These are phyloP conservation scores for Claviceps fusiformis DNA, from an alignment of 2,329 filamentous ascomycete genomes.

Conservation along the genomic window DNA sequence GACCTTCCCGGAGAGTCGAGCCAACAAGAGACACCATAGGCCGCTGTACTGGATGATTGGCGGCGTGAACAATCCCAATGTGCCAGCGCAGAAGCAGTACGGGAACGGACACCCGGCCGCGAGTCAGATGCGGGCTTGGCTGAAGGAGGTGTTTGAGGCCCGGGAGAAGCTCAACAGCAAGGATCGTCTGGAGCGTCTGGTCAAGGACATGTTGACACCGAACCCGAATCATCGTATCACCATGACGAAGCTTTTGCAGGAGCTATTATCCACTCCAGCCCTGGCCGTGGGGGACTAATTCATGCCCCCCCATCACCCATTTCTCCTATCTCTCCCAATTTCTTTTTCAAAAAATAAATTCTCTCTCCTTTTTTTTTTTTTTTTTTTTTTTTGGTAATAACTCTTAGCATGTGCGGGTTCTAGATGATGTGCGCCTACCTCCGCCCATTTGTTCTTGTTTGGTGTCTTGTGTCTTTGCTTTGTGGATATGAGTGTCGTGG, in stretches of 20 bases:
- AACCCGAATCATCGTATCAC: slow-evolving; percentile 38
- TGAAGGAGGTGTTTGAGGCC: slow-evolving; percentile 37
- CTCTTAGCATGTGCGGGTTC: background rate
- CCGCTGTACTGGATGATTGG: slow-evolving; percentile 46
- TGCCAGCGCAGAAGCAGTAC: slow-evolving; percentile 17
- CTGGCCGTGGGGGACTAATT: background rate
- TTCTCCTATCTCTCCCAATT: background rate
- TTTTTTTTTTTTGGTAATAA: background rate
- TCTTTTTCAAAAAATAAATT: background rate
- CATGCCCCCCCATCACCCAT: background rate
- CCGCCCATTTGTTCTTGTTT: too few relatives aligned
- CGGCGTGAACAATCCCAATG: slow-evolving; percentile 32
- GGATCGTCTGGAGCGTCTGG: slow-evolving; percentile 37
- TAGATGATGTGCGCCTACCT: too few relatives aligned
- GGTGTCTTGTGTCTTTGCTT: too few relatives aligned
- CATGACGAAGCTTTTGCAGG: slow-evolving; percentile 35
- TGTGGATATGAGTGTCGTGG: too few relatives aligned
- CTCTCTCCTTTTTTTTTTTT: too few relatives aligned
- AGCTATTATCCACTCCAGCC: slow-evolving; percentile 22
- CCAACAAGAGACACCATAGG: slow-evolving; percentile 30
- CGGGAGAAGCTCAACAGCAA: slow-evolving; percentile 29
- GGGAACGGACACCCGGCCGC: slow-evolving; percentile 29
- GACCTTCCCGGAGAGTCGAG: slow-evolving; percentile 38
- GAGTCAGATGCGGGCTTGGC: slow-evolving; percentile 42
- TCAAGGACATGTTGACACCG: slow-evolving; percentile 40